Percentiles rank a stretch among this genome's conserved stretches.
phyloP scores from a whole-genome alignment of 2,329 filamentous ascomycete species.

The Rhytidhysteron rufulum region DNA sequence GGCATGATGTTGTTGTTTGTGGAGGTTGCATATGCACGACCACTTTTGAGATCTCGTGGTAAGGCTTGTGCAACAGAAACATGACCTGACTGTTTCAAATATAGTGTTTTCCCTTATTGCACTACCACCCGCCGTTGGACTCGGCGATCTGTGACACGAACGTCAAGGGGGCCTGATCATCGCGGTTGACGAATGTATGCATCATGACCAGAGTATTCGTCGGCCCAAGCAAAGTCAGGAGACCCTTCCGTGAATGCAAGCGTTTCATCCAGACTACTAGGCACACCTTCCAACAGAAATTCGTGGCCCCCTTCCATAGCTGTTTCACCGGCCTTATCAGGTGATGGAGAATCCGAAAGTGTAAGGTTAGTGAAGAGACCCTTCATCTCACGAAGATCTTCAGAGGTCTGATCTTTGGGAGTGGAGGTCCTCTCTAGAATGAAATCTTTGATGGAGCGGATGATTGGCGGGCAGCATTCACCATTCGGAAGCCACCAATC shows the following conservation, averaged over 20 bases:
- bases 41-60: background rate
- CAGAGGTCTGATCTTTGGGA: constrained; percentile 48
- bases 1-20: background rate
- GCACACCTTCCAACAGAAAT: constrained; percentile 6
- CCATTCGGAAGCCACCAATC: constrained; percentile 89
- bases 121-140: too few relatives aligned
- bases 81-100: too few relatives aligned
- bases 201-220: constrained; percentile 8
- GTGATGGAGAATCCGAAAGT: constrained; percentile 30
- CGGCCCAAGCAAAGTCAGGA: constrained; percentile 20
- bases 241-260: constrained; percentile 20
- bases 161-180: too few relatives aligned
- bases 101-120: too few relatives aligned
- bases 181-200: background rate
- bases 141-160: too few relatives aligned
- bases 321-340: constrained; percentile 23
- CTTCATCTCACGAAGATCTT: constrained; percentile 71
- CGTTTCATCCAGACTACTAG: constrained; percentile 13
- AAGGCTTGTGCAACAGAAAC: background rate
- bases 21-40: background rate
- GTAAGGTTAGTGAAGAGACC: constrained; percentile 56
- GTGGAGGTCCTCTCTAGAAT: constrained; percentile 68
- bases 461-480: constrained; percentile 68
- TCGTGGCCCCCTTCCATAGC: constrained; percentile 16
- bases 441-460: constrained; percentile 75